Evolutionary conservation across 75 land plant genomes (phyloP).

Genomic region (Larix kaempferi): DNA sequence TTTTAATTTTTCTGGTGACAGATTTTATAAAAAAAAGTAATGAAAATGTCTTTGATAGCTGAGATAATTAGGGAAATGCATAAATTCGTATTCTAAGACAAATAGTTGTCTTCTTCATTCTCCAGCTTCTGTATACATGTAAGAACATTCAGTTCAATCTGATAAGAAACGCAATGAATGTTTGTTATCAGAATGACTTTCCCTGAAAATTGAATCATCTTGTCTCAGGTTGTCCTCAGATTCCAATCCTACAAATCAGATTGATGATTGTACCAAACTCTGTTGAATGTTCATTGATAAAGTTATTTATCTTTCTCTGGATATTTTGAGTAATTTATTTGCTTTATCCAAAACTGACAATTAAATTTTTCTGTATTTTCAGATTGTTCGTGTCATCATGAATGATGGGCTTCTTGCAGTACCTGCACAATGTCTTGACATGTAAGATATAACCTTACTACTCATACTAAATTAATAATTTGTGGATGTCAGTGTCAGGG

Average conservation of each 20-base stretch:
- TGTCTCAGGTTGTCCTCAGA: background rate
- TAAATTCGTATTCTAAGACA: background rate
- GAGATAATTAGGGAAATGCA: background rate
- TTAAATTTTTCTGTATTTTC: conserved; percentile 14
- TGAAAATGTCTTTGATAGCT: background rate
- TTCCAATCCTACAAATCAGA: background rate
- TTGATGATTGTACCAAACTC: background rate
- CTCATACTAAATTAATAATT: background rate
- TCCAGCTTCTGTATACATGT: background rate
- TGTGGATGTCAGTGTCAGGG: background rate
- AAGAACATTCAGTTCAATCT: background rate
- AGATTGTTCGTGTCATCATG: conserved; percentile 95
- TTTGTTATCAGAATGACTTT: background rate
- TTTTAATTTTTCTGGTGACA: background rate
- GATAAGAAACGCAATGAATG: background rate
- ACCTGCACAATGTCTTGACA: conserved; percentile 73
- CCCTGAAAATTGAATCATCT: background rate
- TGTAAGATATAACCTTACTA: conserved; percentile 45
- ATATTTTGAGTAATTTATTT: background rate
- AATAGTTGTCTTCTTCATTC: background rate
- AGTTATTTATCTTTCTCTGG: background rate
- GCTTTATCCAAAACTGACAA: background rate
- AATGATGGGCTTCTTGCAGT: conserved; percentile 90
- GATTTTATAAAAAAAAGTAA: background rate
- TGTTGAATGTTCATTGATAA: background rate